Base-by-base conservation (phyloP, 129 eudicot genomes). In the Glebionis coronaria region DNA sequence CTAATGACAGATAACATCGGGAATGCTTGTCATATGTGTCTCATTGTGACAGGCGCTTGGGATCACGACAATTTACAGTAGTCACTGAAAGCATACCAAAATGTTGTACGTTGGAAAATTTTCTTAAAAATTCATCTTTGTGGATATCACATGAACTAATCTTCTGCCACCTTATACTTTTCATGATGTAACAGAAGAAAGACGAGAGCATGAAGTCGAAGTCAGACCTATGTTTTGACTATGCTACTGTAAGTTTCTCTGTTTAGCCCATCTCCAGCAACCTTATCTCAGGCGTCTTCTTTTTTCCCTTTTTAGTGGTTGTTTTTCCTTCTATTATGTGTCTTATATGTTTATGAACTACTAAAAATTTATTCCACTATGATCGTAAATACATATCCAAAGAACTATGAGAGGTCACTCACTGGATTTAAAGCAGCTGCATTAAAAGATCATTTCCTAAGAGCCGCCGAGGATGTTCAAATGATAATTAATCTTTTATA, bases 361-460 rank as follows among this genome's bases (percentile, higher is more conserved):
- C 3, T 20, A 25, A 4, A 27, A 12, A 12, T 56, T 14, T 3
- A 25, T 51, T 6, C 12, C 49, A 55, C 9, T 31, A 65, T 42
- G 28, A 68, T 88, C 96, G 96, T 88, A 62, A 88, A 88, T 66
- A 80, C 83, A 67, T 93, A 88, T 73, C 73, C 88, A 46, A 96
- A 93, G 75, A 93, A 88, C 74, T 93, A 88, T 70, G 96, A 88
- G 79, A 88, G 91, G 75, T 96, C 98, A 50, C 95, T 93, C 59
- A 88, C 86, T 80, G 96, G n/a, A n/a, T n/a, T n/a, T n/a, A n/a
- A n/a, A n/a, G n/a, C n/a, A n/a, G n/a, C n/a, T n/a, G n/a, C n/a
- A 66, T 74, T 72, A 5, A 86, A 61, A 77, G 98, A 93, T 84
- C 98, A 96, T 79, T 86, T 83, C 73, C 92, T 93, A 51, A 86